Conservation (phyloP, 257 asterid genomes). For the Penstemon davidsonii region DNA sequence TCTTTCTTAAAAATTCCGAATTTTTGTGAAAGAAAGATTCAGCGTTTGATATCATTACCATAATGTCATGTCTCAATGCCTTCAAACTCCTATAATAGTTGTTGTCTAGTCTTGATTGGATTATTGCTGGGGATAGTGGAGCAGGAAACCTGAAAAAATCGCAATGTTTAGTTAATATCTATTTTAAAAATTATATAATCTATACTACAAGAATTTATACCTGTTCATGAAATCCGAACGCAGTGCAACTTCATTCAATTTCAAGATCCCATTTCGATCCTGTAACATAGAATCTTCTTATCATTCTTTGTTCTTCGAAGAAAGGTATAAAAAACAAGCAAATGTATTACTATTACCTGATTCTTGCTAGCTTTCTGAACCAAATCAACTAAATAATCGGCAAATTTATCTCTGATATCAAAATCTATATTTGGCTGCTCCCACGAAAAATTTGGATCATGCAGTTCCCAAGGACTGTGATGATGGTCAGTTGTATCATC, state of each 20-base stretch:
- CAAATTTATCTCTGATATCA: slow-evolving; percentile 41
- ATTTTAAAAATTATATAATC: background rate
- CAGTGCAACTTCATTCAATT: slow-evolving; percentile 64
- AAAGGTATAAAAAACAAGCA: background rate
- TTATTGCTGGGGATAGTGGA: slow-evolving; percentile 70
- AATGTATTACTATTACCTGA: slow-evolving; percentile 46
- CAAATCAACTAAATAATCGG: slow-evolving; percentile 44
- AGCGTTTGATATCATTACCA: slow-evolving; percentile 65
- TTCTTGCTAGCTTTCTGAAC: slow-evolving; percentile 45
- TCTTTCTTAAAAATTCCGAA: slow-evolving; percentile 52
- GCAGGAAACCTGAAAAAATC: slow-evolving; percentile 73
- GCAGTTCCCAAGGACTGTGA: slow-evolving; percentile 96
- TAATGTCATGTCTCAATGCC: slow-evolving; percentile 66
- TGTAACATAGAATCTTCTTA: slow-evolving; percentile 38
- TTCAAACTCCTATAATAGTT: slow-evolving; percentile 65
- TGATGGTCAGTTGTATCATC: slow-evolving; percentile 36
- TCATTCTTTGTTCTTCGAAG: background rate
- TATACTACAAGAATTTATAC: slow-evolving; percentile 34
- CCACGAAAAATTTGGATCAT: slow-evolving; percentile 53
- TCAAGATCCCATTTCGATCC: slow-evolving; percentile 66
- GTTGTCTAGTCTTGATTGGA: slow-evolving; percentile 63
- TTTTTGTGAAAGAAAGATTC: slow-evolving; percentile 53
- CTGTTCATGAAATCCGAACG: slow-evolving; percentile 75
- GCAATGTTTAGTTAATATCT: slow-evolving; percentile 9
- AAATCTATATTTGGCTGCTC: slow-evolving; percentile 56